Evolutionary conservation across 2,329 filamentous ascomycete genomes (phyloP).

Genomic region (Salinomyces thailandicus): DNA sequence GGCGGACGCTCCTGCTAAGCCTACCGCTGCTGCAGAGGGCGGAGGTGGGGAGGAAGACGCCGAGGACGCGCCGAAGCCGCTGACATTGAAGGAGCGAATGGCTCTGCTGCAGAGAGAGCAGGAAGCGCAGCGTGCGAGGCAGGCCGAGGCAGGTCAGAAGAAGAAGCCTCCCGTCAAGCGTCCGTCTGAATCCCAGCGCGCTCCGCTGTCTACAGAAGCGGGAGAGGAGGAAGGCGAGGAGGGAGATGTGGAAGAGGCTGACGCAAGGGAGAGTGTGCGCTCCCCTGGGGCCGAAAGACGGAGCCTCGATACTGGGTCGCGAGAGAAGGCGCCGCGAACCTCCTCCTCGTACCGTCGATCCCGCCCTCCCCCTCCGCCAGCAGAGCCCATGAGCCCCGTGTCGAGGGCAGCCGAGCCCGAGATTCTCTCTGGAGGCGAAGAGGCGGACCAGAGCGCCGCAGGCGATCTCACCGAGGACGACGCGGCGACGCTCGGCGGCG

Average conservation of each 20-base stretch:
- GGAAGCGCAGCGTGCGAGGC: conserved; percentile 72
- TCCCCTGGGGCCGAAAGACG: conserved; percentile 23
- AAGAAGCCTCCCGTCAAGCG: conserved; percentile 59
- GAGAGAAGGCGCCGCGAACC: conserved; percentile 21
- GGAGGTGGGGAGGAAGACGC: conserved; percentile 38
- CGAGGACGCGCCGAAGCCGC: conserved; percentile 81
- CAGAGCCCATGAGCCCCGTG: conserved; percentile 28
- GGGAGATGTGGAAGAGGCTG: conserved; percentile 11
- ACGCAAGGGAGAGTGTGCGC: conserved; percentile 24
- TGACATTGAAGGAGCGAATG: conserved; percentile 89
- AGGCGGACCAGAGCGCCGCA: conserved; percentile 54
- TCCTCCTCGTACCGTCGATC: conserved; percentile 11
- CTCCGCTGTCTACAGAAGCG: conserved; percentile 23
- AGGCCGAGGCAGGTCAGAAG: conserved; percentile 71
- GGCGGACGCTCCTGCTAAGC: conserved; percentile 33
- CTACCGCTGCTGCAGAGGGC: too few relatives aligned
- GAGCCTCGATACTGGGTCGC: conserved; percentile 29
- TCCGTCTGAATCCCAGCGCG: conserved; percentile 43
- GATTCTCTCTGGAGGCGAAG: conserved; percentile 51
- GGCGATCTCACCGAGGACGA: conserved; percentile 53
- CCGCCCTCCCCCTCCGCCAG: conserved; percentile 28
- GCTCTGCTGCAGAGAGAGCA: conserved; percentile 90
- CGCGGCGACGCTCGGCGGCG: conserved; percentile 47
- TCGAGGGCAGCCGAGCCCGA: conserved; percentile 37
- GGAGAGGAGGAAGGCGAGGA: conserved; percentile 28